Conservation (phyloP, 345 rosid species). For the Kernera saxatilis region DNA sequence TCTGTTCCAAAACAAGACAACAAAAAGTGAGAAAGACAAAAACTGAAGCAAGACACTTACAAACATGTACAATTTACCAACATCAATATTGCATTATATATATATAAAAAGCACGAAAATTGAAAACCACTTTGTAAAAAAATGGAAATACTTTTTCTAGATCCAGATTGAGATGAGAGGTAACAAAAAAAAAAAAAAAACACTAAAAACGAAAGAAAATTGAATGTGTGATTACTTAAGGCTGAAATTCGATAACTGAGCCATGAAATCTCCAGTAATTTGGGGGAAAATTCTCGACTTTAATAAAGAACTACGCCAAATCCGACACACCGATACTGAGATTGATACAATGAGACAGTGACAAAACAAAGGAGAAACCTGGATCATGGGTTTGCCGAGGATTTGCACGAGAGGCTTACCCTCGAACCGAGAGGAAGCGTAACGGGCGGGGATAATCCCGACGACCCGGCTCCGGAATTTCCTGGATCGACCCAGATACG, state of each 20-base stretch:
- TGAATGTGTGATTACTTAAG: not conserved
- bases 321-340: not conserved
- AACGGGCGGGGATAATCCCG: constrained; percentile 95
- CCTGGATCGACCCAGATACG: constrained; percentile 51
- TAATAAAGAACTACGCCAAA: not conserved
- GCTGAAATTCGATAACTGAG: not conserved
- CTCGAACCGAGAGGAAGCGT: constrained; percentile 80
- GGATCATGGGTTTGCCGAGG: constrained; percentile 98
- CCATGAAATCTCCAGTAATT: not conserved
- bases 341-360: not conserved
- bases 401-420: constrained; percentile 88
- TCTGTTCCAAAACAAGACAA: constrained; percentile 36
- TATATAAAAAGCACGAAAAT: not conserved
- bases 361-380: constrained; percentile 39
- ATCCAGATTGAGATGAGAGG: not conserved
- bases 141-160: not conserved
- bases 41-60: not conserved
- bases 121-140: not conserved
- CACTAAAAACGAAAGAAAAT: too few species aligned
- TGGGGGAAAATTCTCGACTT: not conserved
- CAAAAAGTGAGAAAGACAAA: not conserved
- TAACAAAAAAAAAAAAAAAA: too few species aligned
- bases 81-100: not conserved
- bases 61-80: not conserved
- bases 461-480: constrained; percentile 76